A percentile compares a stretch with the other conserved stretches of the same genome.
Conservation (phyloP, 345 rosid genomes). For the Arabidopsis thaliana region TAIR10.1 NC_003070.9:28908501-28909000, state of each 20-base stretch:
- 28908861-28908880: conserved; percentile 98
- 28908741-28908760: conserved; percentile 96
- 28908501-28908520: conserved; percentile 69
- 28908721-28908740: conserved; percentile 60
- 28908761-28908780: conserved; percentile 94
- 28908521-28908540: conserved; percentile 78
- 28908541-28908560: conserved; percentile 85
- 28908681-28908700: conserved; percentile 77
- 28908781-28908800: conserved; percentile 86
- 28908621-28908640: conserved; percentile 94
- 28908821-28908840: conserved; percentile 96
- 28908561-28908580: conserved; percentile 89
- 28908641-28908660: conserved; percentile 99
- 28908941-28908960: conserved; percentile 82
- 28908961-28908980: conserved; percentile 97
- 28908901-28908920: conserved; percentile 81
- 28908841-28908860: conserved; percentile 87
- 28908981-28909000: conserved; percentile 98
- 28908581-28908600: conserved; percentile 91
- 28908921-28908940: conserved; percentile 99
- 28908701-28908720: conserved; percentile 83
- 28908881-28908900: conserved; percentile 93
- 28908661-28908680: conserved; percentile 97
- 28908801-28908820: conserved; percentile 98
- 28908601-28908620: conserved; percentile 86